Percentiles rank a stretch among this genome's conserved stretches.
phyloP scores from a whole-genome alignment of 768 basidiomycete species.

The Collybia sordida region DNA sequence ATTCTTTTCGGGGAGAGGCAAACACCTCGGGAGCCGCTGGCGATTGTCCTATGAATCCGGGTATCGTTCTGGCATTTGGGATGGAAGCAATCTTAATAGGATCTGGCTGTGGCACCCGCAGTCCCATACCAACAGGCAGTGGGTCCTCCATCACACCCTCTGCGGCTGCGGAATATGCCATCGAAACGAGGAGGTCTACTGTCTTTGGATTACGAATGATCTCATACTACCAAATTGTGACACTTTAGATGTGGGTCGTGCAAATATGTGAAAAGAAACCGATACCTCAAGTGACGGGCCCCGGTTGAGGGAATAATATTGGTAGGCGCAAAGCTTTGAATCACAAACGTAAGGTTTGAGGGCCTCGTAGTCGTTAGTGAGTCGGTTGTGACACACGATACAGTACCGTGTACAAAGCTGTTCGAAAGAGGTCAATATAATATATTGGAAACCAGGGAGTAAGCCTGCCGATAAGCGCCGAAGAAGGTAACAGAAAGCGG shows the following conservation, averaged over 20 bases:
- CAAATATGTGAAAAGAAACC: neutral
- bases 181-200: slow-evolving; percentile 68
- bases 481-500: slow-evolving; percentile 64
- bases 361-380: slow-evolving; percentile 51
- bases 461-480: slow-evolving; percentile 58
- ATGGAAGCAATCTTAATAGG: slow-evolving; percentile 2
- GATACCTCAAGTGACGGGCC: slow-evolving; percentile 68
- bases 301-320: slow-evolving; percentile 63
- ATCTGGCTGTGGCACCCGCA: slow-evolving; percentile 48
- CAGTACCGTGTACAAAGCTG: slow-evolving; percentile 71
- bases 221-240: slow-evolving; percentile 50
- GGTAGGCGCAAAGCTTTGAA: slow-evolving; percentile 64
- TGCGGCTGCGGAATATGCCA: slow-evolving; percentile 55
- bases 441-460: neutral
- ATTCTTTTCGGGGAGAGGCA: neutral
- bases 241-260: neutral
- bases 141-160: slow-evolving; percentile 57
- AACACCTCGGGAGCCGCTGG: too few relatives aligned
- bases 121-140: slow-evolving; percentile 57
- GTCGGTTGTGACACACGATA: slow-evolving; percentile 69
- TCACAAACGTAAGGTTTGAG: slow-evolving; percentile 77
- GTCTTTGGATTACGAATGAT: slow-evolving; percentile 61
- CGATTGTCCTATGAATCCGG: too few relatives aligned
- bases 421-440: neutral
- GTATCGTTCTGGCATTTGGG: too few relatives aligned